phyloP scores from a whole-genome alignment of 176 grass and related monocot genomes.

The Musa schizocarpa region DNA sequence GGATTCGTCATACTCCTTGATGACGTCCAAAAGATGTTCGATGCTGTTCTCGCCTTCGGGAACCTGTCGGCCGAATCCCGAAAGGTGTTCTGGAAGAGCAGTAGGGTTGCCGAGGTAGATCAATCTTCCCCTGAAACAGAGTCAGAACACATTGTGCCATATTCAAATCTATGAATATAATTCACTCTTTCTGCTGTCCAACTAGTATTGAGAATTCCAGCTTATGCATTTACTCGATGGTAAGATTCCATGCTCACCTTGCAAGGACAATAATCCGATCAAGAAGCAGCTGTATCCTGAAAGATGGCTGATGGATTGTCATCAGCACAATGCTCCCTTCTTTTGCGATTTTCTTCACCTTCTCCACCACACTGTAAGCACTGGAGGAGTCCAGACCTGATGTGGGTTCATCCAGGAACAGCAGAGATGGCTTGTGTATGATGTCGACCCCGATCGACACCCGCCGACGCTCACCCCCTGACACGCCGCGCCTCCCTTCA shows the following conservation, averaged over 20 bases:
- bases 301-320: slow-evolving; percentile 89
- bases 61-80: slow-evolving; percentile 42
- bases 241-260: slow-evolving; percentile 14
- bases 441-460: slow-evolving; percentile 62
- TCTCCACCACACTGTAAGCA: slow-evolving; percentile 58
- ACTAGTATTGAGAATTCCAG: no score
- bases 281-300: slow-evolving; percentile 77
- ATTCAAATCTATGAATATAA: no score
- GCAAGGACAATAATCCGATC: slow-evolving; percentile 73
- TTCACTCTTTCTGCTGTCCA: no score
- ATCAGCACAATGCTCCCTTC: slow-evolving; percentile 73
- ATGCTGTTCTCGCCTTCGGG: slow-evolving; percentile 71
- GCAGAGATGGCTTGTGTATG: slow-evolving; percentile 53
- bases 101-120: slow-evolving; percentile 45
- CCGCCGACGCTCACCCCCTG: slow-evolving; percentile 50
- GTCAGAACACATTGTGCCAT: background rate
- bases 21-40: slow-evolving; percentile 61
- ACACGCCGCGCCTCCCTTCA: slow-evolving; percentile 49
- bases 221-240: no score
- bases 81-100: slow-evolving; percentile 37
- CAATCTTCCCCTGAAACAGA: slow-evolving; percentile 41
- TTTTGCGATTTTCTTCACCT: slow-evolving; percentile 59
- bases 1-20: slow-evolving; percentile 70
- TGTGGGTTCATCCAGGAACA: slow-evolving; percentile 66
- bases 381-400: slow-evolving; percentile 70